Percentiles rank a stretch among this genome's conserved stretches.
Conservation (phyloP, 1,139 yeast genomes). For the Yamadazyma trypodendri region DNA sequence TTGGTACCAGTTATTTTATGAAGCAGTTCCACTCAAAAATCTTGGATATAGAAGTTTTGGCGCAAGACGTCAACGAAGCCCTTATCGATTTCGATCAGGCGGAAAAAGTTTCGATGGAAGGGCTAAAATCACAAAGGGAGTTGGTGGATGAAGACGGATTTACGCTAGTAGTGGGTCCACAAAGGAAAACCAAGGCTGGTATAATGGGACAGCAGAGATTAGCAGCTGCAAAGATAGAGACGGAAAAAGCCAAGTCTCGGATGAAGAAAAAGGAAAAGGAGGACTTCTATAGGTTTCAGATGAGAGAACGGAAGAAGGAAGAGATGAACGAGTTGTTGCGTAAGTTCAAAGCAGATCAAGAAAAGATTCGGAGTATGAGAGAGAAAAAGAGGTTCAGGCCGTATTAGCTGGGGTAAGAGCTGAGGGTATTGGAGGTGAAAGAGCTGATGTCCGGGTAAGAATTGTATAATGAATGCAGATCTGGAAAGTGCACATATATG, state of each 20-base stretch:
- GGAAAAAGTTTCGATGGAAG: conserved; percentile 65
- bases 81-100: conserved; percentile 68
- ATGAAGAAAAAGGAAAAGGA: conserved; percentile 77
- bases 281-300: conserved; percentile 95
- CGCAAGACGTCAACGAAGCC: conserved; percentile 53
- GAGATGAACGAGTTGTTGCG: conserved; percentile 84
- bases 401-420: conserved; percentile 38
- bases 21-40: conserved; percentile 29
- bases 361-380: conserved; percentile 71
- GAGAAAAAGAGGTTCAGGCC: conserved; percentile 86
- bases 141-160: conserved; percentile 92
- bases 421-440: no score
- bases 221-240: conserved; percentile 38
- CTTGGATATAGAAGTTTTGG: conserved; percentile 47
- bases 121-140: conserved; percentile 52
- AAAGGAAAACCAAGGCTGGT: conserved; percentile 75
- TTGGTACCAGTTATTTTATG: conserved; percentile 32
- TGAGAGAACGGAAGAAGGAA: conserved; percentile 87
- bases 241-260: conserved; percentile 48
- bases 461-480: no score
- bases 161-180: conserved; percentile 83
- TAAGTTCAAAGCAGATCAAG: conserved; percentile 90
- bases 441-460: no score
- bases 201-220: conserved; percentile 56
- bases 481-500: no score